Conservation (phyloP, 805 yeast species). For the Wickerhamiella siamensis region DNA sequence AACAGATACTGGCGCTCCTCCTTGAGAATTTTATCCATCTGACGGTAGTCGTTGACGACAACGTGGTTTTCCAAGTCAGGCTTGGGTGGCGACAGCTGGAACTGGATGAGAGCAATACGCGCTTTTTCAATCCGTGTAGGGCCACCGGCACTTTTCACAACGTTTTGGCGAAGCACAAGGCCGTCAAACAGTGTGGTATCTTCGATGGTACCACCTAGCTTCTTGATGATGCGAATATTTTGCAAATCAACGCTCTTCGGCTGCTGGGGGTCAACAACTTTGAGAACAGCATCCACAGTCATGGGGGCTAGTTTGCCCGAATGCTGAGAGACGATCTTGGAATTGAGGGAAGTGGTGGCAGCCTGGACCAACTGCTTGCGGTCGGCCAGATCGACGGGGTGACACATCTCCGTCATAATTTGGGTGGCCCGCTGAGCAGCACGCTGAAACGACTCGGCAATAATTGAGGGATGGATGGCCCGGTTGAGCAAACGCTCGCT, state of each 20-base stretch:
- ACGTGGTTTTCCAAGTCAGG: conserved; percentile 97
- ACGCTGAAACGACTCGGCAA: conserved; percentile 83
- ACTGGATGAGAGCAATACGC: conserved; percentile 74
- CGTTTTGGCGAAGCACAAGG: conserved; percentile 83
- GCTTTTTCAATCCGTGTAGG: conserved; percentile 94
- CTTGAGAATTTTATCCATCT: conserved; percentile 95
- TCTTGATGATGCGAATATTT: conserved; percentile 80
- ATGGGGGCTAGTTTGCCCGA: conserved; percentile 76
- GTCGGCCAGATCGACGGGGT: conserved; percentile 63
- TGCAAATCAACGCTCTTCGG: conserved; percentile 65
- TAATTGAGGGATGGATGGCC: conserved; percentile 87
- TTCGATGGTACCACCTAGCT: conserved; percentile 95
- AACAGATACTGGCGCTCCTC: conserved; percentile 94
- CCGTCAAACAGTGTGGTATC: conserved; percentile 83
- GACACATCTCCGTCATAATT: conserved; percentile 71
- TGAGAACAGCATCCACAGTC: conserved; percentile 85
- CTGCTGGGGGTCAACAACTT: conserved; percentile 48
- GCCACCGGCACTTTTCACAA: conserved; percentile 82
- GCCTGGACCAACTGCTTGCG: conserved; percentile 77
- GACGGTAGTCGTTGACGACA: conserved; percentile 94
- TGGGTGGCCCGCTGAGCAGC: conserved; percentile 78
- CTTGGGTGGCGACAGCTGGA: conserved; percentile 90
- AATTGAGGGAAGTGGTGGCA: conserved; percentile 83
- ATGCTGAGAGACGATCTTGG: conserved; percentile 92
- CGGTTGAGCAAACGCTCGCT: conserved; percentile 79